These are phyloP conservation scores for Kodamaea fungicola DNA, from an alignment of 1,139 yeast species.

Conservation along the genomic window DNA sequence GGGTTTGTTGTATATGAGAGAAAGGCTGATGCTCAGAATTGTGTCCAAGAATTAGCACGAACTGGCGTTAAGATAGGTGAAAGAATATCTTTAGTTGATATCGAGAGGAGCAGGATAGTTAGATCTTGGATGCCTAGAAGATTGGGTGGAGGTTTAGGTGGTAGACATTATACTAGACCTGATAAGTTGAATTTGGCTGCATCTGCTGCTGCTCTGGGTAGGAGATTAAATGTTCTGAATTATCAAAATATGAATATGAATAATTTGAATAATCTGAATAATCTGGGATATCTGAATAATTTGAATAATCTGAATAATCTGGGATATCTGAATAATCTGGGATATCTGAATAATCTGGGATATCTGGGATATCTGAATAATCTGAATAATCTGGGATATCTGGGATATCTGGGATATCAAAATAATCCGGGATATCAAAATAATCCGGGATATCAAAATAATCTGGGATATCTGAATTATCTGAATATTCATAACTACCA, in stretches of 20 bases:
- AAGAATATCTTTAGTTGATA: slow-evolving; percentile 67
- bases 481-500: no score
- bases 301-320: no score
- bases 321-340: no score
- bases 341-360: no score
- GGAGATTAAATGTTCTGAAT: slow-evolving; percentile 23
- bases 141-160: slow-evolving; percentile 66
- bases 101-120: slow-evolving; percentile 76
- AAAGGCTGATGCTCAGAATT: slow-evolving; percentile 54
- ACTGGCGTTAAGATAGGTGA: slow-evolving; percentile 33
- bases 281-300: no score
- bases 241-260: slow-evolving; percentile 9
- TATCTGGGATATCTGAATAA: no score
- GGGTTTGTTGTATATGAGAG: slow-evolving; percentile 75
- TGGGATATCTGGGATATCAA: no score
- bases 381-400: no score
- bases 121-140: slow-evolving; percentile 80
- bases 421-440: no score
- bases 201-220: slow-evolving; percentile 51
- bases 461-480: no score
- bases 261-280: no score
- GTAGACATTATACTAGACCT: slow-evolving; percentile 45
- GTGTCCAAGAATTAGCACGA: slow-evolving; percentile 59
- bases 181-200: slow-evolving; percentile 44
- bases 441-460: no score